These are phyloP conservation scores for Ceratopteris richardii DNA, from an alignment of 75 land plant species.

Conservation along the genomic window DNA sequence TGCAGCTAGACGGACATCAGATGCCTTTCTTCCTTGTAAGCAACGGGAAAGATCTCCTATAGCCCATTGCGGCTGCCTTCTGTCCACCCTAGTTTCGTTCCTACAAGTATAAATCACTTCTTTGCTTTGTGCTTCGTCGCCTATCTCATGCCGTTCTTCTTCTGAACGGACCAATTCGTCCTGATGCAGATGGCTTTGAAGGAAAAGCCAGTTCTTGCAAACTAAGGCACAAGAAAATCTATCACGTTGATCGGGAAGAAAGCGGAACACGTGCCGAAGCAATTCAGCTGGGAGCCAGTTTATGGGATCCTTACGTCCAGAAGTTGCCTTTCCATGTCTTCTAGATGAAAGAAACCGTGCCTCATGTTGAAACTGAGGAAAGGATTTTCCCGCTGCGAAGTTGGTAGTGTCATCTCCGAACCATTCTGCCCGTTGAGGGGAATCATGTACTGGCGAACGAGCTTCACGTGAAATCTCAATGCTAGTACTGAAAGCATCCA, in stretches of 20 bases:
- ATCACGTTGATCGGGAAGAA: slow-evolving; percentile 47
- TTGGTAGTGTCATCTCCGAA: background rate
- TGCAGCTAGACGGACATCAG: slow-evolving; percentile 68
- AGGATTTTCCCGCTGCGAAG: background rate
- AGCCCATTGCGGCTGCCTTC: slow-evolving; percentile 24
- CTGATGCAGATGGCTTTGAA: slow-evolving; percentile 49
- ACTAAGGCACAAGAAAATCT: slow-evolving; percentile 64
- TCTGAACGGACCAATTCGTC: background rate
- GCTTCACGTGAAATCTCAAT: too few species aligned
- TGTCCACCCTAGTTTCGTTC: slow-evolving; percentile 13
- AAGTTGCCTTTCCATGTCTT: background rate
- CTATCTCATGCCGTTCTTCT: slow-evolving; percentile 4
- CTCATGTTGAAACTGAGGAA: background rate
- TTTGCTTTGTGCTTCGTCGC: background rate
- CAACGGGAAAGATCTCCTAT: slow-evolving; percentile 55
- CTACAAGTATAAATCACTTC: background rate
- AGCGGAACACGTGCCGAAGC: slow-evolving; percentile 68
- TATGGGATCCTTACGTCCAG: slow-evolving; percentile 10
- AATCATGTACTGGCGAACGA: background rate
- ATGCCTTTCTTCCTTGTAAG: slow-evolving; percentile 81
- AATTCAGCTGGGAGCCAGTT: slow-evolving; percentile 83
- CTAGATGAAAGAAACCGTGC: background rate
- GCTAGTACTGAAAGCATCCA: too few species aligned
- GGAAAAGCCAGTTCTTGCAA: slow-evolving; percentile 83
- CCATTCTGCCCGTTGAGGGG: slow-evolving; percentile 4